Evolutionary conservation across 345 rosid genomes (phyloP).

Genomic region (Camelina hispida): DNA sequence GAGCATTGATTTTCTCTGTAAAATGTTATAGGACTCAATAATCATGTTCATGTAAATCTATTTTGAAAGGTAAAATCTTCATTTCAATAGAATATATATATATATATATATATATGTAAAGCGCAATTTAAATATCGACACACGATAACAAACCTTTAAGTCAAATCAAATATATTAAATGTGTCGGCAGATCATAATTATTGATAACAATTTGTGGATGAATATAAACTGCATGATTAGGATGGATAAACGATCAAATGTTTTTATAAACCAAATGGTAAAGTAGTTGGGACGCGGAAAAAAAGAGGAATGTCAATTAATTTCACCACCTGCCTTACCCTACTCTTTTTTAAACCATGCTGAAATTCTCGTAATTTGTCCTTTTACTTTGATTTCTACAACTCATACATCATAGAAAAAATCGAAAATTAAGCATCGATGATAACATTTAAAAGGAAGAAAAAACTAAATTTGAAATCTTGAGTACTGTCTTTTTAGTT

Average conservation of each 20-base stretch:
- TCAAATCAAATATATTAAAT: conserved; percentile 26
- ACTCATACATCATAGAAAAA: neutral
- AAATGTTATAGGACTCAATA: no score
- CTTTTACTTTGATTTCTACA: neutral
- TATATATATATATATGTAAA: neutral
- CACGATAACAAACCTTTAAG: neutral
- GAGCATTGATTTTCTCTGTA: no score
- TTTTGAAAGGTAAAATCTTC: neutral
- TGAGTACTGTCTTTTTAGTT: neutral
- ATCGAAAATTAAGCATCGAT: no score
- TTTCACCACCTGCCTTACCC: neutral
- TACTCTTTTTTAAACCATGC: neutral
- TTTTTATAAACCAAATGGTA: neutral
- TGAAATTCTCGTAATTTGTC: neutral
- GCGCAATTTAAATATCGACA: neutral
- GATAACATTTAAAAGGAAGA: neutral
- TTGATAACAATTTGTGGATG: conserved; percentile 23
- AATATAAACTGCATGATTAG: conserved; percentile 28
- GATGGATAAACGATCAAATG: conserved; percentile 18
- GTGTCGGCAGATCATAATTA: conserved; percentile 29
- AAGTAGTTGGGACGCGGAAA: conserved; percentile 31
- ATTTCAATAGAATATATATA: neutral
- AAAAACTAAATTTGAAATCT: neutral
- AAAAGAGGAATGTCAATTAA: neutral
- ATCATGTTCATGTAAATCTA: no score